Evolutionary conservation across 345 rosid genomes (phyloP).

Genomic region (Erucastrum elatum): DNA sequence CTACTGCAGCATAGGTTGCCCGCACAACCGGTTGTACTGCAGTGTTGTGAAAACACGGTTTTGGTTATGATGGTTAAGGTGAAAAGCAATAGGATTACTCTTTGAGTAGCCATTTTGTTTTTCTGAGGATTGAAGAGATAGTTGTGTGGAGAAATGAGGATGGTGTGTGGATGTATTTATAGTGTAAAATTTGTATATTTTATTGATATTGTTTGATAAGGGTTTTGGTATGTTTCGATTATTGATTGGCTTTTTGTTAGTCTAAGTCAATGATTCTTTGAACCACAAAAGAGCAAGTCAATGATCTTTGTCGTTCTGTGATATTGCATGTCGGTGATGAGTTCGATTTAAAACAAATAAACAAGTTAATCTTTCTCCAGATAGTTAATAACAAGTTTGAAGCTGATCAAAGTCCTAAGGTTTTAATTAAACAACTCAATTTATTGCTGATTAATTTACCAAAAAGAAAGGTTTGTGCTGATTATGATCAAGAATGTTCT

Average conservation of each 20-base stretch:
- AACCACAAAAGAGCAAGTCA: slow-evolving; percentile 17
- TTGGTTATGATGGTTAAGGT: slow-evolving; percentile 22
- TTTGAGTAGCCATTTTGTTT: slow-evolving; percentile 21
- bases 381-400: not conserved
- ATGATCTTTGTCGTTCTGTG: slow-evolving; percentile 14
- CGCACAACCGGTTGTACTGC: slow-evolving; percentile 31
- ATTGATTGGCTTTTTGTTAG: slow-evolving; percentile 24
- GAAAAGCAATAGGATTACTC: slow-evolving; percentile 16
- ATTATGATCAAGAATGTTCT: not conserved
- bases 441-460: not conserved
- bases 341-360: not conserved
- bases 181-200: slow-evolving; percentile 1
- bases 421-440: not conserved
- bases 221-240: slow-evolving; percentile 6
- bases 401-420: not conserved
- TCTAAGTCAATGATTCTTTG: slow-evolving; percentile 20
- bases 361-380: not conserved
- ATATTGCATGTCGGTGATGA: slow-evolving; percentile 28
- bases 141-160: slow-evolving; percentile 19
- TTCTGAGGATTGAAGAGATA: not conserved
- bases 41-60: slow-evolving; percentile 30
- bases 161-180: slow-evolving; percentile 31
- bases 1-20: slow-evolving; percentile 39
- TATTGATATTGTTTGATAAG: not conserved
- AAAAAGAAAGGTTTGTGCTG: not conserved